Percentiles rank a stretch among this genome's conserved stretches.
These are phyloP conservation scores for Tricholoma sp. DNA, from an alignment of 768 basidiomycete genomes.

Conservation along the genomic window DNA sequence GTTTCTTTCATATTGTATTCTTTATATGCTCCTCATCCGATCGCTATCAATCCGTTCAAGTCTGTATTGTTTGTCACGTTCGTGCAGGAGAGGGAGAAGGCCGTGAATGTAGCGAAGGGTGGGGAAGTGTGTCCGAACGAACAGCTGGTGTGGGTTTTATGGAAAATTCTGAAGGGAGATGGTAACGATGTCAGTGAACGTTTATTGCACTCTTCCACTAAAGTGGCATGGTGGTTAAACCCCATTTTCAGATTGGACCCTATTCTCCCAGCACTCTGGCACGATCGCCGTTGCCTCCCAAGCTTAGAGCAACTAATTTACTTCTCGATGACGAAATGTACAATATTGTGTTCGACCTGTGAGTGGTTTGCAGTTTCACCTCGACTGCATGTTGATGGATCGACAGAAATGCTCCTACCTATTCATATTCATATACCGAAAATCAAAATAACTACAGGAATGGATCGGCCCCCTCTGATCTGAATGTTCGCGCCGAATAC, in stretches of 20 bases:
- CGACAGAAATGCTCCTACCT: conserved; percentile 39
- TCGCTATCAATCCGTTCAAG: conserved; percentile 78
- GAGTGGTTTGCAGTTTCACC: conserved; percentile 16
- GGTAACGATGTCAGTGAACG: conserved; percentile 62
- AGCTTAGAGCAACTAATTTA: conserved; percentile 69
- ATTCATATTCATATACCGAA: conserved; percentile 35
- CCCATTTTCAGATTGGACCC: conserved; percentile 58
- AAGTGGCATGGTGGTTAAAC: not conserved
- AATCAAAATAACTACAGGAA: conserved; percentile 29
- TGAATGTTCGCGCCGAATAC: conserved; percentile 12
- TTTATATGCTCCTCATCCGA: conserved; percentile 75
- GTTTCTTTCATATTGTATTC: conserved; percentile 78
- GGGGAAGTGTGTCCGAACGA: conserved; percentile 58
- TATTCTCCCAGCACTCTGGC: conserved; percentile 74
- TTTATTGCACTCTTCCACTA: not conserved
- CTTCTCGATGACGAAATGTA: conserved; percentile 60
- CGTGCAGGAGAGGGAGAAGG: conserved; percentile 59
- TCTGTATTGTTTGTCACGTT: conserved; percentile 66
- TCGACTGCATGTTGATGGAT: not conserved
- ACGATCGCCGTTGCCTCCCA: conserved; percentile 68
- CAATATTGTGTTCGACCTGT: conserved; percentile 46
- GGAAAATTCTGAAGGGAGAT: conserved; percentile 82
- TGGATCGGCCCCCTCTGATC: conserved; percentile 38
- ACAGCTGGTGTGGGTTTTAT: conserved; percentile 80
- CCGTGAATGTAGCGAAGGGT: conserved; percentile 43